phyloP scores from a whole-genome alignment of 208 protist species.

The Vickermania spadyakhi region DNA sequence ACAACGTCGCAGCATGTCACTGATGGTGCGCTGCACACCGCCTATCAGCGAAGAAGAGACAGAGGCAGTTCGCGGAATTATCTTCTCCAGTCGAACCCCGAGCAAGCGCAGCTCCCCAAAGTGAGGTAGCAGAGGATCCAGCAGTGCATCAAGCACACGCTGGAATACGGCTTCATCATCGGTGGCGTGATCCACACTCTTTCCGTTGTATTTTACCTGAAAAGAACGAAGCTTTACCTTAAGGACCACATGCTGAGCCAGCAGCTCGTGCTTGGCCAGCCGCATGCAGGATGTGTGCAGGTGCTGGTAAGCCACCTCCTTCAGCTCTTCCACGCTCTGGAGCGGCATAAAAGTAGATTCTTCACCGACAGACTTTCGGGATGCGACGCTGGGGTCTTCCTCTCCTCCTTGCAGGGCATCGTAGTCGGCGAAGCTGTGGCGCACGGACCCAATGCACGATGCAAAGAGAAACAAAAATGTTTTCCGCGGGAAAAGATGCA shows the following conservation, averaged over 20 bases:
- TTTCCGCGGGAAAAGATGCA: slow-evolving; percentile 46
- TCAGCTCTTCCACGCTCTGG: slow-evolving; percentile 23
- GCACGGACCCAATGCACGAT: slow-evolving; percentile 21
- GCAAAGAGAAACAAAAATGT: slow-evolving; percentile 54
- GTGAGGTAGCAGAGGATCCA: slow-evolving; percentile 33
- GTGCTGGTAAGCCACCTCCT: slow-evolving; percentile 28
- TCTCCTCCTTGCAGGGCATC: background rate
- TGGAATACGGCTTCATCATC: slow-evolving; percentile 37
- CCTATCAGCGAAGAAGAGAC: background rate
- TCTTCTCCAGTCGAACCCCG: slow-evolving; percentile 51
- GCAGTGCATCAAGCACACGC: slow-evolving; percentile 39
- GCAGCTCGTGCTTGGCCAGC: slow-evolving; percentile 23
- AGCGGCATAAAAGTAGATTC: slow-evolving; percentile 60
- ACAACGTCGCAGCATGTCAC: slow-evolving; percentile 2
- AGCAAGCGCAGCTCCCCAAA: slow-evolving; percentile 61
- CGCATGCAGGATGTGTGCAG: slow-evolving; percentile 17
- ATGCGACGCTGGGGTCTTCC: slow-evolving; percentile 6
- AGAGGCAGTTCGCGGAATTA: slow-evolving; percentile 14
- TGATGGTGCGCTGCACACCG: background rate
- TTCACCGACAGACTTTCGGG: slow-evolving; percentile 62
- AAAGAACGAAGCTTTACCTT: slow-evolving; percentile 68
- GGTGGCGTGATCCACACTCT: slow-evolving; percentile 25
- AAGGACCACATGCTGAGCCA: slow-evolving; percentile 56
- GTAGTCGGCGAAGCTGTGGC: slow-evolving; percentile 32
- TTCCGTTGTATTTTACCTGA: slow-evolving; percentile 56